A percentile compares a stretch with the other conserved stretches of the same genome.
Conservation (phyloP, 306 rosid genomes). For the Ammopiptanthus mongolicus region DNA sequence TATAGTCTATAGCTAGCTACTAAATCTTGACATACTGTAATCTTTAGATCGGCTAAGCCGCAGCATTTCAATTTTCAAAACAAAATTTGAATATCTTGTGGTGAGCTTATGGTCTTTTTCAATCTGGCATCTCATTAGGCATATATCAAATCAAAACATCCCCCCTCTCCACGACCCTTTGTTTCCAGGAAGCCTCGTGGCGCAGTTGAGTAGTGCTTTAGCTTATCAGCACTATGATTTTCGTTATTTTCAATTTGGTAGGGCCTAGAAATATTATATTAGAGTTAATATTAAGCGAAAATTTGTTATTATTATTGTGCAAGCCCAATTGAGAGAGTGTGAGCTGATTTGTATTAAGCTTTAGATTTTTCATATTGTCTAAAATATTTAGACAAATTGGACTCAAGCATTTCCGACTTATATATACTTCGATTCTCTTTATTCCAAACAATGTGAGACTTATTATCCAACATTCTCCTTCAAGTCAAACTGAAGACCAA, state of each 20-base stretch:
- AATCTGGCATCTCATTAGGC: not conserved
- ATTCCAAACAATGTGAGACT: too few species aligned
- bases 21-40: not conserved
- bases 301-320: too few species aligned
- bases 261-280: not conserved
- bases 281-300: too few species aligned
- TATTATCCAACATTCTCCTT: too few species aligned
- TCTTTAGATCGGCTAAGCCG: not conserved
- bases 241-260: not conserved
- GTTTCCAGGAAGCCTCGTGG: slow-evolving; percentile 15
- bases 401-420: too few species aligned
- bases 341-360: too few species aligned
- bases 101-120: not conserved
- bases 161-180: not conserved
- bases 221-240: not conserved
- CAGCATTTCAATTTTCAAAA: not conserved
- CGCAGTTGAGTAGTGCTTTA: not conserved
- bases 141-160: slow-evolving; percentile 1
- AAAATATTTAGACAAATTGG: too few species aligned
- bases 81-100: not conserved
- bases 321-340: too few species aligned
- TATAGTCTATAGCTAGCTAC: too few species aligned
- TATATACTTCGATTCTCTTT: too few species aligned
- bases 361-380: too few species aligned
- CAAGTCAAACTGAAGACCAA: too few species aligned